phyloP scores from a whole-genome alignment of 371 early-diverging fungal species.

The Syncephalastrum sp. region DNA sequence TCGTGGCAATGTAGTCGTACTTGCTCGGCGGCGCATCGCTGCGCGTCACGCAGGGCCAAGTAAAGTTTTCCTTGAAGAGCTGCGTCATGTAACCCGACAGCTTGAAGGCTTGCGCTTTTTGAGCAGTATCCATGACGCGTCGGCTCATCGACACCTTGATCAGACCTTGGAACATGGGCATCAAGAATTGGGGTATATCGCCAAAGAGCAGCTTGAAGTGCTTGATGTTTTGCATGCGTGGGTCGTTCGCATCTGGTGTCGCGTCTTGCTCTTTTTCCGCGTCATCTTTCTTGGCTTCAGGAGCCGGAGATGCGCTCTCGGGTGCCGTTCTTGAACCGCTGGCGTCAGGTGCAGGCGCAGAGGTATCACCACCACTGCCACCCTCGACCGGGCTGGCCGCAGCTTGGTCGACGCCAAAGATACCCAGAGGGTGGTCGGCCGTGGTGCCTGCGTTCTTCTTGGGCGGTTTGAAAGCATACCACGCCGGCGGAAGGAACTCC shows the following conservation, averaged over 20 bases:
- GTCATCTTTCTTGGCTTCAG: constrained; percentile 23
- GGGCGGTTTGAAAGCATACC: constrained; percentile 56
- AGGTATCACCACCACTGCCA: constrained; percentile 7
- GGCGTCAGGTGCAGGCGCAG: constrained; percentile 18
- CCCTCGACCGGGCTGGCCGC: background rate
- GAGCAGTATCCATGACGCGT: constrained; percentile 50
- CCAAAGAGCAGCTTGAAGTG: constrained; percentile 64
- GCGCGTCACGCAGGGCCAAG: constrained; percentile 40
- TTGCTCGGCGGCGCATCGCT: constrained; percentile 39
- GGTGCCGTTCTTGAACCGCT: background rate
- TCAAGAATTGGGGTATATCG: constrained; percentile 65
- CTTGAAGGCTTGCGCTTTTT: constrained; percentile 60
- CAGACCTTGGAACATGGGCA: constrained; percentile 72
- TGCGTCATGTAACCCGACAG: constrained; percentile 53
- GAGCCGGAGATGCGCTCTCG: constrained; percentile 4
- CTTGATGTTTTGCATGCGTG: constrained; percentile 67
- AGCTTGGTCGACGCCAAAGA: constrained; percentile 22
- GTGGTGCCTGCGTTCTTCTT: constrained; percentile 22
- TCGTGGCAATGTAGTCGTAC: constrained; percentile 54
- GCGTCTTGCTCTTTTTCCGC: constrained; percentile 20
- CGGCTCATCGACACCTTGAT: constrained; percentile 67
- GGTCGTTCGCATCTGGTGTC: constrained; percentile 49
- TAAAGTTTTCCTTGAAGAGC: constrained; percentile 52
- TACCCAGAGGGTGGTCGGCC: constrained; percentile 41
- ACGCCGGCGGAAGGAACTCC: constrained; percentile 61